These are phyloP conservation scores for Brassica hybrid DNA, from an alignment of 441 rosid species.

Conservation along the genomic window DNA sequence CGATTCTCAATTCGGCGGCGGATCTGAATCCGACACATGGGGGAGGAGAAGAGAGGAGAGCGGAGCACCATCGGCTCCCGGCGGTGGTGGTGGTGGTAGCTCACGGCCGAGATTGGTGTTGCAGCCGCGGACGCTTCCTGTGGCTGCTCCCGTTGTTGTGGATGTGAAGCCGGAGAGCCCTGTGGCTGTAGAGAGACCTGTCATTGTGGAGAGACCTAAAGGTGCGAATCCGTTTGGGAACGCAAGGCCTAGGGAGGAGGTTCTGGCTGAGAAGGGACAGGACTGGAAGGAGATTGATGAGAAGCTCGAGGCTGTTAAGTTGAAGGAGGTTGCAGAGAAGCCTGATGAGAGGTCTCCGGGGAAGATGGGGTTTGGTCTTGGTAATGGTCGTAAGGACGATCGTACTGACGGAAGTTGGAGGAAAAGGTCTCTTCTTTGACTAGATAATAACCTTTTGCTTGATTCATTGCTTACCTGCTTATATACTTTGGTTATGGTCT, in stretches of 20 bases:
- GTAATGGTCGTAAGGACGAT: slow-evolving; percentile 48
- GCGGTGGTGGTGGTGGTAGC: background rate
- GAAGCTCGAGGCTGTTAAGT: slow-evolving; percentile 62
- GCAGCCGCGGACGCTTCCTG: slow-evolving; percentile 73
- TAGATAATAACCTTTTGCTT: background rate
- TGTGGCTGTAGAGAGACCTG: no score
- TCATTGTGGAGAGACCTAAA: slow-evolving; percentile 51
- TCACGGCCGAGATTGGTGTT: slow-evolving; percentile 70
- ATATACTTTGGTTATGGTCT: background rate
- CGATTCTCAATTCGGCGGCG: slow-evolving; percentile 43
- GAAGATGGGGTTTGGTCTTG: slow-evolving; percentile 54
- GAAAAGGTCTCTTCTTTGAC: slow-evolving; percentile 57
- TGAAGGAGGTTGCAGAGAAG: slow-evolving; percentile 48
- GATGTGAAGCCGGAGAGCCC: no score
- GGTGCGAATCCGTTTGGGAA: slow-evolving; percentile 67
- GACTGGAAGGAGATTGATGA: slow-evolving; percentile 80
- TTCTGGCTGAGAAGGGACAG: slow-evolving; percentile 68
- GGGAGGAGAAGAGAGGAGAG: slow-evolving; percentile 78
- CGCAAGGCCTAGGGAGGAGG: slow-evolving; percentile 78
- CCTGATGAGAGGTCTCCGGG: slow-evolving; percentile 45
- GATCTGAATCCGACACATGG: slow-evolving; percentile 69
- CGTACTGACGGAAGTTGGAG: slow-evolving; percentile 70
- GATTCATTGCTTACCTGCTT: no score
- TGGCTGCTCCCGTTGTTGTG: slow-evolving; percentile 35
- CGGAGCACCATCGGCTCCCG: slow-evolving; percentile 3